A percentile compares a stretch with the other conserved stretches of the same genome.
Conservation (phyloP, 2,329 filamentous ascomycete genomes). For the Penicillium janthinellum region DNA sequence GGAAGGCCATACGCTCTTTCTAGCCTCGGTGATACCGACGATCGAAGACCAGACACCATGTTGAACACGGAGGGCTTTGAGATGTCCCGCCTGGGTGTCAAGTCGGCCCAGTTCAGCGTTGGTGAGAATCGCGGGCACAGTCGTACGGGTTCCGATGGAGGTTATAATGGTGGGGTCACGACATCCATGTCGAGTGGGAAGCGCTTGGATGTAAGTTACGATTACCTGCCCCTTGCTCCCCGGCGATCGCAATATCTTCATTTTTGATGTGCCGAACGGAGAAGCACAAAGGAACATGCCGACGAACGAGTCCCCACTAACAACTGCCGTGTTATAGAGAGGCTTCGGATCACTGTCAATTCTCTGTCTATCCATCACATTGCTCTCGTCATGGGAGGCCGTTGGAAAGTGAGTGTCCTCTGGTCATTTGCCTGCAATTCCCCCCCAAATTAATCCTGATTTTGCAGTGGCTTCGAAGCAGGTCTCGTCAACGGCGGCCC, state of each 20-base stretch:
- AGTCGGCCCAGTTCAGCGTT: slow-evolving; percentile 8
- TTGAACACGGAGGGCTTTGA: slow-evolving; percentile 10
- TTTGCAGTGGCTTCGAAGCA: slow-evolving; percentile 18
- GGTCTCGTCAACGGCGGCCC: slow-evolving; percentile 28
- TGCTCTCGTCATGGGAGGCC: slow-evolving; percentile 21
- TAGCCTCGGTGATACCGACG: not conserved
- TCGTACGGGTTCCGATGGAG: slow-evolving; percentile 7
- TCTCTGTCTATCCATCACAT: slow-evolving; percentile 16
- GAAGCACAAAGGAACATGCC: not conserved
- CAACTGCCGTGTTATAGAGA: slow-evolving; percentile 9
- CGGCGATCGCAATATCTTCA: not conserved
- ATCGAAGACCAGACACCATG: slow-evolving; percentile 5
- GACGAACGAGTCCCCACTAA: not conserved
- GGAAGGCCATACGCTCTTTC: not conserved
- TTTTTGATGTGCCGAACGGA: not conserved
- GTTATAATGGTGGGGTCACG: slow-evolving; percentile 12
- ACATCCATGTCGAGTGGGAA: slow-evolving; percentile 19
- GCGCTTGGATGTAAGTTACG: slow-evolving; percentile 13
- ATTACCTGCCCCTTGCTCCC: not conserved
- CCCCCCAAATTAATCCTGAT: not conserved
- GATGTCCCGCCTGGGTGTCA: slow-evolving; percentile 7
- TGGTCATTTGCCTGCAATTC: not conserved
- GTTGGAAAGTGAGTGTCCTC: slow-evolving; percentile 12
- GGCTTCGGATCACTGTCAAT: slow-evolving; percentile 19
- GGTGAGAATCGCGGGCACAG: slow-evolving; percentile 2